Evolutionary conservation across 1,284 basidiomycete genomes (phyloP), one percentile per base, ranked within the genome.

Genomic region (Boletellus sp.): DNA sequence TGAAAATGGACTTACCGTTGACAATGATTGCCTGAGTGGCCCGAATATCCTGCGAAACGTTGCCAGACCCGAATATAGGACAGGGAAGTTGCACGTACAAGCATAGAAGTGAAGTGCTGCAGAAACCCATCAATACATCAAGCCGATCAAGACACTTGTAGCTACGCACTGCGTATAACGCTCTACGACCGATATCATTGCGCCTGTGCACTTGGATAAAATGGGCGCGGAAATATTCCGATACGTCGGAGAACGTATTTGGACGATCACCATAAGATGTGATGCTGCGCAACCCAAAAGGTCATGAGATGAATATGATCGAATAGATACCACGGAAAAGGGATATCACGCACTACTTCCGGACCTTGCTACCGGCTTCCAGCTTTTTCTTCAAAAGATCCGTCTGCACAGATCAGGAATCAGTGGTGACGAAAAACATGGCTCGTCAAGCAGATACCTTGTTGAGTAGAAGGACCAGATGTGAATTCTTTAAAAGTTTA

Each of bases 161-260:
- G 48, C 44, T 32, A 79, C 85, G 69, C 60, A 88, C 86, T 50
- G 80, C 73, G 63, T 82, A 88, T 15, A 89, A 70, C 44, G 75
- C 74, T 38, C 86, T 75, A 52, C 75, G 74, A 7, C 78, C 76
- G 26, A 76, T 69, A 62, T 87, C 85, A 58, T 84, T 83, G 57
- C 80, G 76, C 60, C 78, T 74, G 66, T 90, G 86, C 19, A 82
- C 82, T 60, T 87, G 85, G 40, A 84, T 72, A 62, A 90, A 90
- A 63, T 91, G 89, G 24, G 85, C 81, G 35, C 83, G 80, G 72
- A 91, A 91, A 64, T 91, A 91, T 53, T 85, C 81, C 44, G 86
- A 79, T 16, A 85, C 88, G 40, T 81, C 81, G 56, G 83, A 80
- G 64, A 76, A 89, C 48, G 75, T 80, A 60, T 91, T 91, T 43